Conservation (phyloP, 805 yeast genomes). For the Kluyveromyces aestuarii region DNA sequence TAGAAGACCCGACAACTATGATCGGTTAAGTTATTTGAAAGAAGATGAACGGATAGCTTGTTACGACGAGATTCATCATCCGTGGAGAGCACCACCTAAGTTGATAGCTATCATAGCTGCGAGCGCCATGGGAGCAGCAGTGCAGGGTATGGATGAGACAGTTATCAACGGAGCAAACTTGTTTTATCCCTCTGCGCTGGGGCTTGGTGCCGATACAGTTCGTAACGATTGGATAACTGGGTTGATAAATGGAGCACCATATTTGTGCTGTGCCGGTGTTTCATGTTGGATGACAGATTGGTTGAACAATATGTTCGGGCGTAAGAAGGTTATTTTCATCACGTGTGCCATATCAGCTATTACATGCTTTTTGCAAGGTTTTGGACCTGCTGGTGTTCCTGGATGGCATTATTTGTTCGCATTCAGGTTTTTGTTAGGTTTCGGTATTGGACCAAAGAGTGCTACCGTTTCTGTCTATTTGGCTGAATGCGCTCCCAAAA, state of each 20-base stretch:
- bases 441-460: slow-evolving; percentile 66
- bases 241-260: slow-evolving; percentile 61
- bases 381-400: slow-evolving; percentile 32
- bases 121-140: slow-evolving; percentile 72
- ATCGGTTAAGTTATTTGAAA: slow-evolving; percentile 44
- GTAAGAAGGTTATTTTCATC: slow-evolving; percentile 59
- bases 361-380: slow-evolving; percentile 63
- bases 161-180: slow-evolving; percentile 66
- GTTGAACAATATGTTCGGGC: slow-evolving; percentile 46
- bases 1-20: slow-evolving; percentile 47
- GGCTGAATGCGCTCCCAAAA: slow-evolving; percentile 56
- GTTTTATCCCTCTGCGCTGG: slow-evolving; percentile 49
- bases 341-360: slow-evolving; percentile 52
- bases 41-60: slow-evolving; percentile 48
- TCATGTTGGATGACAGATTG: slow-evolving; percentile 60
- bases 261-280: slow-evolving; percentile 50
- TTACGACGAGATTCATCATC: slow-evolving; percentile 37
- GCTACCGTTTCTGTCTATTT: slow-evolving; percentile 69
- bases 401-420: slow-evolving; percentile 63
- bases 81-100: slow-evolving; percentile 36
- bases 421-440: slow-evolving; percentile 55
- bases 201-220: slow-evolving; percentile 37
- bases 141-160: slow-evolving; percentile 74
- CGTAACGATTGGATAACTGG: slow-evolving; percentile 49
- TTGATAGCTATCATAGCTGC: slow-evolving; percentile 49